These are phyloP conservation scores for Hanseniaspora mollemarum DNA, from an alignment of 805 yeast genomes.

Conservation along the genomic window DNA sequence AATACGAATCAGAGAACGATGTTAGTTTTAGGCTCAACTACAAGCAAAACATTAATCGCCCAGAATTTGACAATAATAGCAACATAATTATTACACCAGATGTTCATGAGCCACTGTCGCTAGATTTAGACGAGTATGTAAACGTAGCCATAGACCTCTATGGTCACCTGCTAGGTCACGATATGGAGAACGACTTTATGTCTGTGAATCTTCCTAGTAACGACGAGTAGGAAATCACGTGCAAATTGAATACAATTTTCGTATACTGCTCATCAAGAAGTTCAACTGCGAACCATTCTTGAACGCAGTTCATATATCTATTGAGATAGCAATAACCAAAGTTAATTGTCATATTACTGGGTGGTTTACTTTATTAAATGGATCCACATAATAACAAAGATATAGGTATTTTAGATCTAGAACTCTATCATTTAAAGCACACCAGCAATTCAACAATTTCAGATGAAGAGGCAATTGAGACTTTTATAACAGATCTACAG, in stretches of 20 bases:
- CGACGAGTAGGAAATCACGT: constrained; percentile 2
- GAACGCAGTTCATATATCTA: too few species aligned
- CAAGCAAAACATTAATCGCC: background rate
- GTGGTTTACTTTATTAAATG: background rate
- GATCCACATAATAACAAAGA: background rate
- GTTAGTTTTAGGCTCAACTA: background rate
- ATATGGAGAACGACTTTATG: constrained; percentile 2
- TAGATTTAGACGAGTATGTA: constrained; percentile 9
- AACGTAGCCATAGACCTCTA: background rate
- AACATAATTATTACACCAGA: constrained; percentile 2
- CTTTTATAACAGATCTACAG: constrained; percentile 6
- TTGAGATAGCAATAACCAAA: too few species aligned
- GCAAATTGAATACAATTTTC: too few species aligned
- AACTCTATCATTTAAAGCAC: constrained; percentile 8
- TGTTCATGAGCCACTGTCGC: background rate
- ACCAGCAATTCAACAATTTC: background rate
- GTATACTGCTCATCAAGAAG: too few species aligned
- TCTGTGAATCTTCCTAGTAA: constrained; percentile 9
- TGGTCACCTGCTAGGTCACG: background rate
- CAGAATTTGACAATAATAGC: background rate
- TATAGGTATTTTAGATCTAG: constrained; percentile 13
- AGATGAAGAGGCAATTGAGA: background rate
- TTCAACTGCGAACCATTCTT: too few species aligned
- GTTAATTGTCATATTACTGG: too few species aligned
- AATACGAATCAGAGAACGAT: background rate